These are phyloP conservation scores for Psilocybe azurescens DNA, from an alignment of 768 basidiomycete species.

Conservation along the genomic window DNA sequence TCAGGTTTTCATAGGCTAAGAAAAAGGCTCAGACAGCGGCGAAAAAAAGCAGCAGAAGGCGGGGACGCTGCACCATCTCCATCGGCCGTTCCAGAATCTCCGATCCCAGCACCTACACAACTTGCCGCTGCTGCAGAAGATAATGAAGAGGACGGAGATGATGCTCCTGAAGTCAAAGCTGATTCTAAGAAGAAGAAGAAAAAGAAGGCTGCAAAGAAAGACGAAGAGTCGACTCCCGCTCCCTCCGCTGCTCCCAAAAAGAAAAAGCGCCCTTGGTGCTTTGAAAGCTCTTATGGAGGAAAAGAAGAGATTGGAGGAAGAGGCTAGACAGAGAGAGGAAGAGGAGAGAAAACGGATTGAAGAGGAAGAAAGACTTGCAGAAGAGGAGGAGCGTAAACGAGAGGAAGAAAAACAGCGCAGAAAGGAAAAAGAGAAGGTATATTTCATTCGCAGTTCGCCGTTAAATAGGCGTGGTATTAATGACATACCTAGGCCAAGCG, in stretches of 20 bases:
- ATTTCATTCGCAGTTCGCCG: constrained; percentile 12
- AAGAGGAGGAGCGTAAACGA: constrained; percentile 79
- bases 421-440: constrained; percentile 91
- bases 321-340: constrained; percentile 85
- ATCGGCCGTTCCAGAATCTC: constrained; percentile 28
- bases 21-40: constrained; percentile 93
- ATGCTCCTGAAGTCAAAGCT: constrained; percentile 49
- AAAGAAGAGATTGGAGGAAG: constrained; percentile 88
- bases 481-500: constrained; percentile 71
- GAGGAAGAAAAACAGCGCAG: constrained; percentile 84
- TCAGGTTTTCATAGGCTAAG: constrained; percentile 66
- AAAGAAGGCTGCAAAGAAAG: constrained; percentile 77
- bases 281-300: constrained; percentile 92
- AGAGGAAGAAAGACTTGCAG: constrained; percentile 86
- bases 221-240: constrained; percentile 52
- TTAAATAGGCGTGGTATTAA: constrained; percentile 13
- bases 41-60: constrained; percentile 61
- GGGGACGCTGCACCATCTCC: constrained; percentile 32
- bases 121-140: constrained; percentile 48
- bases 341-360: constrained; percentile 85
- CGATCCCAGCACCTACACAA: constrained; percentile 35
- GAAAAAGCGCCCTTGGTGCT: constrained; percentile 86
- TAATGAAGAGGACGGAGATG: constrained; percentile 73
- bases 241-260: constrained; percentile 54
- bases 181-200: constrained; percentile 87